Evolutionary conservation across 129 eudicot species (phyloP), one percentile per base, ranked within the genome.

Genomic region (Saussurea involucrata): DNA sequence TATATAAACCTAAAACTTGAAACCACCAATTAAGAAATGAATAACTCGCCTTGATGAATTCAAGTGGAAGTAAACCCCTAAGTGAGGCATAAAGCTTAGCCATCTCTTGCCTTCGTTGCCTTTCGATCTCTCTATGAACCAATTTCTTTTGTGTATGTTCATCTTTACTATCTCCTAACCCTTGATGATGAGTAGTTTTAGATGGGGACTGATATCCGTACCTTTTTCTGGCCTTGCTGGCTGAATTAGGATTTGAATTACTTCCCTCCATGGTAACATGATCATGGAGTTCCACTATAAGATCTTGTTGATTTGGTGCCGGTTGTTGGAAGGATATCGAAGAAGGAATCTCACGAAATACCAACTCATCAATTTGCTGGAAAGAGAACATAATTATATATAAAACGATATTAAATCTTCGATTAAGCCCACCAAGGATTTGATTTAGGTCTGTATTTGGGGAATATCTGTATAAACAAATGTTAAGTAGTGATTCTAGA

Each of bases 71-170:
- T 37, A 91, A 75, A 53, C 89, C 82, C 17, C 97, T 71, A 67
- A 92, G 92, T 29, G 95, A 92, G 5, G 87, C 85, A 66, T 85
- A 87, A 66, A 87, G 90, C 11, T 78, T 75, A 29, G 92, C 80
- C 97, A 91, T 91, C 71, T 91, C 92, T 68, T 83, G 94, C 67
- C 97, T 83, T 18, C 97, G 82, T 58, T 81, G 89, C 27, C 88
- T 72, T 75, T 92, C 97, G 18, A 87, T 76, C 68, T 87, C 89
- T 74, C 95, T 78, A 75, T 89, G 97, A 29, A 36, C 73, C 85
- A 79, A 34, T 68, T 73, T 79, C 69, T 64, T 84, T 73, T 85
- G 86, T 25, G 69, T 66, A 21, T 25, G 58, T 22, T 84, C 74
- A 66, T 74, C 79, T 73, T 69, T 84, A 32, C 13, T 8, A 22